Base-by-base conservation (phyloP, 2,329 filamentous ascomycete genomes). In the Tolypocladium paradoxum region DNA sequence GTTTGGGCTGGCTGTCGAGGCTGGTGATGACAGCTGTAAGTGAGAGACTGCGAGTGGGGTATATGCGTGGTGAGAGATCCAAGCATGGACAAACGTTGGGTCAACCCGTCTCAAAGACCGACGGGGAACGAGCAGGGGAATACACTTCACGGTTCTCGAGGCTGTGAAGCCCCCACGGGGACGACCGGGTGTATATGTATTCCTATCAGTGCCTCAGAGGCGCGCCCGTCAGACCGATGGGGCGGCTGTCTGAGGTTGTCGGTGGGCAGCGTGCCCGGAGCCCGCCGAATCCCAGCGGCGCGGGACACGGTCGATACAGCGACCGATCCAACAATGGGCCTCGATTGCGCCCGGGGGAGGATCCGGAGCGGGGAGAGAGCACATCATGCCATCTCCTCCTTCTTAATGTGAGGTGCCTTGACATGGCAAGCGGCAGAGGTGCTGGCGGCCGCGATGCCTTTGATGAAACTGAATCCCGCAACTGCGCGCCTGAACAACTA, bases 251-350 rank as follows among this genome's bases (percentile, higher is more conserved):
- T n/a, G n/a, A n/a, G n/a, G n/a, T 29, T n/a, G n/a, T 16, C 12
- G 29, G 47, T 29, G 49, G 36, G 50, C 11, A 38, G 47, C 33
- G 20, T 33, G 34, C 33, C 51, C 62, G 61, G 62, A 65, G 58
- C 58, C 60, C 63, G 62, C 63, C 63, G 63, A 64, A 52, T 37
- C 56, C 63, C 63, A 60, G 54, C 18, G 53, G 51, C 55, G 55
- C 54, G 52, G 52, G 48, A 56, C 48, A 33, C 53, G 52, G 57
- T 34, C 37, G 43, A 20, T n/a, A 27, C 43, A n/a, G 16, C 24
- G 24, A n/a, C n/a, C n/a, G n/a, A n/a, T 29, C 29, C 29, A 29
- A 29, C 6, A 24, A 6, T 8, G 37, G 11, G 37, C 37, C 27
- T 46, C 27, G 18, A 29, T 36, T n/a, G 18, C 16, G 18, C 35